phyloP scores from a whole-genome alignment of 2,329 filamentous ascomycete genomes.

The Sporothrix variecibatus region DNA sequence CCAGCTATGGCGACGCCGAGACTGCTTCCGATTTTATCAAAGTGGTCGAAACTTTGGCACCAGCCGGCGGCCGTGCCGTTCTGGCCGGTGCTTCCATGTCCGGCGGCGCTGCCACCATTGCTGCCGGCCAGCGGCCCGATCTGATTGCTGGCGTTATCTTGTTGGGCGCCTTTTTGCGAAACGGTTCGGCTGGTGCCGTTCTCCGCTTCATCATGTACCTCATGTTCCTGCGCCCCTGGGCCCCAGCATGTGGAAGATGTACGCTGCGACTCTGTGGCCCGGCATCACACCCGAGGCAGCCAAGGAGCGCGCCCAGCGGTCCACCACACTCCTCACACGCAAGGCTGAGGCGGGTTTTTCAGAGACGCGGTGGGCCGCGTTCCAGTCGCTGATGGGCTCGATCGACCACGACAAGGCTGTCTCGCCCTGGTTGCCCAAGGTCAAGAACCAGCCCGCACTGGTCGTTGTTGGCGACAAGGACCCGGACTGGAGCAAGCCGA shows the following conservation, averaged over 20 bases:
- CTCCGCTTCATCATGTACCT: slow-evolving; percentile 22
- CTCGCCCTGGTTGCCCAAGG: slow-evolving; percentile 22
- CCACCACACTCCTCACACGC: slow-evolving; percentile 24
- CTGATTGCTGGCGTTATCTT: slow-evolving; percentile 31
- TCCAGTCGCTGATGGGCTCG: slow-evolving; percentile 24
- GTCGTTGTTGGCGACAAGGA: slow-evolving; percentile 33
- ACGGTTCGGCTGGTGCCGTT: slow-evolving; percentile 1
- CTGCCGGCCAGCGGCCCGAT: slow-evolving; percentile 29
- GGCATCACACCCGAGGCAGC: slow-evolving; percentile 26
- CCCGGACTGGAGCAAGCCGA: slow-evolving; percentile 32
- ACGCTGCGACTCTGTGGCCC: slow-evolving; percentile 30
- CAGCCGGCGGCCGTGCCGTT: slow-evolving; percentile 19
- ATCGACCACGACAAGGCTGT: slow-evolving; percentile 29
- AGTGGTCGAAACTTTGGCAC: slow-evolving; percentile 23
- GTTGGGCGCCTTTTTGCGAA: slow-evolving; percentile 29
- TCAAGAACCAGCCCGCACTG: slow-evolving; percentile 27
- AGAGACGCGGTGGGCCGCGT: slow-evolving; percentile 28
- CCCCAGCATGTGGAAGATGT: slow-evolving; percentile 28
- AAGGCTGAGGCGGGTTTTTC: background rate
- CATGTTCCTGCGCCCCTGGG: slow-evolving; percentile 30
- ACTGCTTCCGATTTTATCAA: slow-evolving; percentile 29
- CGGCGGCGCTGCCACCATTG: slow-evolving; percentile 28
- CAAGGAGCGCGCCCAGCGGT: slow-evolving; percentile 25
- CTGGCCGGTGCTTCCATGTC: slow-evolving; percentile 31
- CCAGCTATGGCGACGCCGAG: slow-evolving; percentile 29